Evolutionary conservation across 306 rosid genomes (phyloP), one percentile per base, ranked within the genome.

Genomic region (Ormosia semicastrata): DNA sequence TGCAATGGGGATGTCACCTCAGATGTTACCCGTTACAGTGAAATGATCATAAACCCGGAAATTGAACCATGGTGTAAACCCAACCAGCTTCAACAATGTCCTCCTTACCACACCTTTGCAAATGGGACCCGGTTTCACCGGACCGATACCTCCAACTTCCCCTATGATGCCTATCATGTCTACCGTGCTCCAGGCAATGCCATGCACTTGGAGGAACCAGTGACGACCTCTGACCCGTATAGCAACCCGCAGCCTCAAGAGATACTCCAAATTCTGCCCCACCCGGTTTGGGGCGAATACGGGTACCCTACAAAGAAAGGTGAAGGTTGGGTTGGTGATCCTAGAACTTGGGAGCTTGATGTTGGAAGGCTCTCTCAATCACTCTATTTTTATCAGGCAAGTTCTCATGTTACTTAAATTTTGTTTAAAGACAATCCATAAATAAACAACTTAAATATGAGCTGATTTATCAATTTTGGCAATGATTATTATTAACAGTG

Each of bases 161-260:
- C 95, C 43, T 89, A 82, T n/a, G 76, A 82, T 0, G 93, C 95
- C 3, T 91, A 91, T 46, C 93, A 89, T 75, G 15, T 91, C 6
- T 76, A 91, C 18, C 74, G 87, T 74, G 85, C 91, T 11, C 93
- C 93, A 0, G 93, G 91, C 30, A 91, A 87, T 52, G 93, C 87
- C 40, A 39, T 46, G 24, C 62, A 84, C 73, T 77, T 87, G 3
- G 91, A 91, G 82, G 15, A 60, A 18, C 93, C 91, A 5, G 83
- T 37, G 29, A 82, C 39, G 7, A 13, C 86, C 4, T 87, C 89
- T 41, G 94, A 91, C 74, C 87, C 92, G 0, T 89, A 91, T 63
- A 91, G 92, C 65, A 87, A 89, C 68, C 95, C 95, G 36, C 93
- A 87, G 39, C 84, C 95, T 54, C 92, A 91, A 62, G 95, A 91